A percentile compares a stretch with the other conserved stretches of the same genome.
phyloP scores from a whole-genome alignment of 2,329 filamentous ascomycete genomes.

The Nemania sp. region DNA sequence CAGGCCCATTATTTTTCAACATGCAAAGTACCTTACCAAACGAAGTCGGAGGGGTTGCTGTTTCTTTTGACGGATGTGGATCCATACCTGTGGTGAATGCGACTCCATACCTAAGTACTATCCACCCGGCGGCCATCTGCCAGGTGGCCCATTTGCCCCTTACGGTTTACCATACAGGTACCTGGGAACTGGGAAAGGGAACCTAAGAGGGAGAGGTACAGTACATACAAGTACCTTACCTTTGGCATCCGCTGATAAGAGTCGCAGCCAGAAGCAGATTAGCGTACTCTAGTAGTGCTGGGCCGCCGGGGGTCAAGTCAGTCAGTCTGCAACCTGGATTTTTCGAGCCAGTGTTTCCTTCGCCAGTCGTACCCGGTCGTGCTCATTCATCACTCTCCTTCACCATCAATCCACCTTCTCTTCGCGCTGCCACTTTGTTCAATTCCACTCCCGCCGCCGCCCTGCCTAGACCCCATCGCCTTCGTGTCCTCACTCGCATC shows the following conservation, averaged over 20 bases:
- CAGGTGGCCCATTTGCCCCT: background rate
- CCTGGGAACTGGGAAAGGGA: background rate
- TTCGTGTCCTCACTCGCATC: background rate
- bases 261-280: constrained; percentile 16
- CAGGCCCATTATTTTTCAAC: constrained; percentile 10
- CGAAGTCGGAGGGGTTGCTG: constrained; percentile 19
- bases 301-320: no score
- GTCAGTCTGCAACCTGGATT: constrained; percentile 29
- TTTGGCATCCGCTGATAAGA: constrained; percentile 22
- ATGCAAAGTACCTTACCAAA: background rate
- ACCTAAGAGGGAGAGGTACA: background rate
- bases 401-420: constrained; percentile 7
- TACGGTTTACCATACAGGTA: background rate
- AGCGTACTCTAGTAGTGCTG: constrained; percentile 17
- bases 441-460: constrained; percentile 9
- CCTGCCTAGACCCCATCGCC: constrained; percentile 1
- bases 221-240: no score
- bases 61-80: background rate
- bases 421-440: constrained; percentile 14
- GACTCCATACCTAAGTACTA: no score
- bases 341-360: constrained; percentile 30
- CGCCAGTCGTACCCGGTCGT: constrained; percentile 8
- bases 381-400: constrained; percentile 15
- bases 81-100: no score
- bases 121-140: no score